phyloP scores from a whole-genome alignment of 306 rosid genomes.

The Cicer pinnatifidum region DNA sequence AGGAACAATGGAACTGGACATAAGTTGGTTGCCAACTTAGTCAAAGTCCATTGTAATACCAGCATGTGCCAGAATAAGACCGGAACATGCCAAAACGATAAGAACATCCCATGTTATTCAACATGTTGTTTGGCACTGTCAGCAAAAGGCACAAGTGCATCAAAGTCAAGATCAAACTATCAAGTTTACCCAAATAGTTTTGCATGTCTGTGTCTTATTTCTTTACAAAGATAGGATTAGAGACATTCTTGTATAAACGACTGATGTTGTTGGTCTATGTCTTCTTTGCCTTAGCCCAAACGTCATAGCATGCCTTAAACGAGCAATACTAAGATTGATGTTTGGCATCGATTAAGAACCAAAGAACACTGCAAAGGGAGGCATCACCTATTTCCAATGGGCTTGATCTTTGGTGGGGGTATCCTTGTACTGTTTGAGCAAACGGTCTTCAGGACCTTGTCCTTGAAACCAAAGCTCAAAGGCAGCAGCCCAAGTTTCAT shows the following conservation, averaged over 20 bases:
- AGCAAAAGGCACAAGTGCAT: background rate
- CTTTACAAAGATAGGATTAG: background rate
- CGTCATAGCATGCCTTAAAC: background rate
- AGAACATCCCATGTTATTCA: background rate
- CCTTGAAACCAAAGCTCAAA: background rate
- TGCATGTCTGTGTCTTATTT: background rate
- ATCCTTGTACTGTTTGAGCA: background rate
- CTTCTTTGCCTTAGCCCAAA: background rate
- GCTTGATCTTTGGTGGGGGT: background rate
- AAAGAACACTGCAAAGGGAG: background rate
- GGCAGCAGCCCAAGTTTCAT: too few species aligned
- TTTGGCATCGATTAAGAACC: too few species aligned
- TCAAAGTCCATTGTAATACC: background rate
- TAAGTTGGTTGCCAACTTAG: background rate
- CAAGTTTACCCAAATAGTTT: background rate
- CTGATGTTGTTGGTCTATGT: background rate
- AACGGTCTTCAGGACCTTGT: background rate
- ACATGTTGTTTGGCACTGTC: background rate
- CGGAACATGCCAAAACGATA: background rate
- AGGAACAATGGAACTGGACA: background rate
- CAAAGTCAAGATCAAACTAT: background rate
- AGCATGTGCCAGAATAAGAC: background rate
- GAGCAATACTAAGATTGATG: too few species aligned
- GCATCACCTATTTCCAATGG: background rate
- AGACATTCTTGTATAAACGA: background rate